Base-by-base conservation (phyloP, 306 rosid species). In the Lithocarpus polystachyus region DNA sequence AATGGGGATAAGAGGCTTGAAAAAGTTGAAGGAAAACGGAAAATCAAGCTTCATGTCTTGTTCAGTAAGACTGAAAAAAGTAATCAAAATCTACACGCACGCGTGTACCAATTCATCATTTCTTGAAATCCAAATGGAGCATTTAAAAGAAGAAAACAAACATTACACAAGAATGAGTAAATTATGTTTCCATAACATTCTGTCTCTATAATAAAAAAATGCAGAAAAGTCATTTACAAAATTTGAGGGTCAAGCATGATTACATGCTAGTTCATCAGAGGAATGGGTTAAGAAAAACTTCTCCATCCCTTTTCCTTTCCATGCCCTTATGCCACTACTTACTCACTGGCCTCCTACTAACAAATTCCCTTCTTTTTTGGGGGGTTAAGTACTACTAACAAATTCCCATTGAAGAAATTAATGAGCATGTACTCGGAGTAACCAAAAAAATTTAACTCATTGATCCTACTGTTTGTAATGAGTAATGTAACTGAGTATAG, bases 201-300 rank as follows among this genome's bases (percentile, higher is more conserved):
- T 48, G 35, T 65, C 35, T 15, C 74, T 55, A n/a, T 22, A 61
- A 80, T 62, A 23, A 22, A n/a, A 79, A 65, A 33, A 64, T 37
- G 70, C 79, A 28, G 2, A 28, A 35, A 71, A 22, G 56, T 54
- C 73, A 79, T 55, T 53, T 73, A 79, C 80, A 82, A 82, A 85
- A 67, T 81, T 78, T 77, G 56, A 72, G 73, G 80, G 74, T 70
- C 68, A 75, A 79, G 86, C 84, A 79, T 33, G 45, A 59, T 37
- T 6, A 52, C 70, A 71, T 82, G 82, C 84, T 43, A 67, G 82
- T 28, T 78, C 78, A 26, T 35, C 23, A 57, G 55, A 43, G 51
- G 43, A 22, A 74, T 61, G 40, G 76, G 55, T 40, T 37, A 29
- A 67, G 23, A 40, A 75, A 80, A 75, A 83, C 28, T 15, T 55